Evolutionary conservation across 108 stramenopile genomes (phyloP), one percentile per base, ranked within the genome.

Genomic region (Thalassiosira profunda): DNA sequence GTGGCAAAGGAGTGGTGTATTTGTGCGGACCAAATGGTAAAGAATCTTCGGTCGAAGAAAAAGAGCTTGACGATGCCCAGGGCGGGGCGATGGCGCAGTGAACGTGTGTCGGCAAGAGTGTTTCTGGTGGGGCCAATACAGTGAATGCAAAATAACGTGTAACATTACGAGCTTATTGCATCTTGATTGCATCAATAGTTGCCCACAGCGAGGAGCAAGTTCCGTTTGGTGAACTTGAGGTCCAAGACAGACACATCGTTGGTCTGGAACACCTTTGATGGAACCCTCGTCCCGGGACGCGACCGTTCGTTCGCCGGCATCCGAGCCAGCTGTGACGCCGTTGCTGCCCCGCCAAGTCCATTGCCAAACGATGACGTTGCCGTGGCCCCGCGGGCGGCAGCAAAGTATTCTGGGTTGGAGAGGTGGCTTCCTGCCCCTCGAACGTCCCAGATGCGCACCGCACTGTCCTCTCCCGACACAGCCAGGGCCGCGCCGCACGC

Each of bases 371-470:
- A 79, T 28, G 76, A 66, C 47, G 70, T 74, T 38, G 66, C 55
- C 5, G 42, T 36, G 12, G 67, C 52, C 14, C 81, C 81, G 36
- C 51, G 67, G 4, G 55, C 53, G 9, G 76, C 60, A 25, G 72
- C 72, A 63, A 79, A 79, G 53, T 80, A 75, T 6, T 75, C 80
- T 20, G 76, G 76, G 46, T 80, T 62, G 2, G 79, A 72, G 26
- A 64, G 31, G 40, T 79, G 65, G 37, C 41, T 75, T 30, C 63
- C 81, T 12, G 61, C 74, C 37, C 82, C 84, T 37, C 84, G 72
- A 30, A 90, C 78, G 66, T 96, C 93, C 91, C 92, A 97, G 25
- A 97, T 83, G 17, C 87, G 85, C 18, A 97, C 84, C 11, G 61
- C 70, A 35, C 88, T 82, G 63, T 94, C 91, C n/a, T n/a, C n/a